Evolutionary conservation across 2,329 filamentous ascomycete species (phyloP), one percentile per base, ranked within the genome.

Genomic region (Lasiodiplodia sp.): DNA sequence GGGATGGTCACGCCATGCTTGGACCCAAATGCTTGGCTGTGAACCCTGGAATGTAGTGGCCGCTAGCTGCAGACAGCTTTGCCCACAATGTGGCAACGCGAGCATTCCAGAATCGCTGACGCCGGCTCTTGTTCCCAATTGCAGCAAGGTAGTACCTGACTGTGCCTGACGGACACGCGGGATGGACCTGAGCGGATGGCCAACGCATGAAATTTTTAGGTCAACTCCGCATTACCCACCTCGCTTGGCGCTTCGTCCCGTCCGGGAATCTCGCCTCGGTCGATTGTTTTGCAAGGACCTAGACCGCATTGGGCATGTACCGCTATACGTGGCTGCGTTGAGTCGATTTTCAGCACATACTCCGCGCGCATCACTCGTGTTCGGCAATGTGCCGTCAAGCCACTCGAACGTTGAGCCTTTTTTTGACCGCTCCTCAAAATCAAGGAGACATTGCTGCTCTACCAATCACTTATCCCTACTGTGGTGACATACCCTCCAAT

Each of bases 1-100:
- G 53, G 31, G 23, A 53, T 56, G 28, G 53, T 56, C 53, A 56
- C 53, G 53, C 53, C 53, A 56, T 11, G 53, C 18, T 56, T 23
- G 16, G 53, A 21, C 53, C 31, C 53, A 18, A 34, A n/a, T 21
- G 37, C 51, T 53, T 53, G 12, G 44, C 21, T 23, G 51, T 4
- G 21, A 53, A 7, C 14, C 51, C 8, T 12, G 2, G 21, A 14
- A 53, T 34, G 37, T 56, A 38, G 28, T 56, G 53, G 31, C 53
- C 53, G 28, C 18, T 21, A 7, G 10, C 28, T 11, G 34, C 11
- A 12, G 14, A 12, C 10, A 25, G n/a, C 14, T 40, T 25, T 38
- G 31, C n/a, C 18, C 21, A 3, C 2, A 3, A 16, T 31, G 16
- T 57, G 55, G 55, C 31, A 58, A 40, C 31, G 31, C 31, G 14